Conservation (phyloP, 371 early-diverging fungal genomes). For the Mortierella sp. region DNA sequence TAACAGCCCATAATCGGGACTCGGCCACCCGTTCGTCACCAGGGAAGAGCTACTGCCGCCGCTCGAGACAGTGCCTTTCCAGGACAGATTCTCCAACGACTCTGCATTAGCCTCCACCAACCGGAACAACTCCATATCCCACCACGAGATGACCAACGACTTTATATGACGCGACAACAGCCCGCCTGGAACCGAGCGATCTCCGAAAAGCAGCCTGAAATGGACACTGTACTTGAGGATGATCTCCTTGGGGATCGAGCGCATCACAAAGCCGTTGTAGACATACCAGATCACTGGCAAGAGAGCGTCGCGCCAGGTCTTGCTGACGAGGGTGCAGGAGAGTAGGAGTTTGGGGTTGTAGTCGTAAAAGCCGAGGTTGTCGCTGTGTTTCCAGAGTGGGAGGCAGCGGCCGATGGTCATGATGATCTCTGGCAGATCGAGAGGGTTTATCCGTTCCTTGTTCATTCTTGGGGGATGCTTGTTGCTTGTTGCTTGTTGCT, state of each 20-base stretch:
- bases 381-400: slow-evolving; percentile 50
- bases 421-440: slow-evolving; percentile 51
- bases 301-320: slow-evolving; percentile 41
- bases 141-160: slow-evolving; percentile 38
- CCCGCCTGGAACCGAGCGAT: slow-evolving; percentile 31
- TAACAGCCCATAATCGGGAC: slow-evolving; percentile 30
- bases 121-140: slow-evolving; percentile 25
- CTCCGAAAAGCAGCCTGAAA: slow-evolving; percentile 40
- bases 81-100: slow-evolving; percentile 27
- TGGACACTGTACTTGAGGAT: slow-evolving; percentile 34
- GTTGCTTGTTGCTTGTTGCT: not conserved
- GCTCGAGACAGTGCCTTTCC: slow-evolving; percentile 29
- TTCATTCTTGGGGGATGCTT: not conserved
- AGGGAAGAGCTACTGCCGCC: not conserved
- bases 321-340: slow-evolving; percentile 35
- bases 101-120: slow-evolving; percentile 35
- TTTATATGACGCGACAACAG: slow-evolving; percentile 30
- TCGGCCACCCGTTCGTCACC: slow-evolving; percentile 5
- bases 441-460: slow-evolving; percentile 25
- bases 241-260: slow-evolving; percentile 32
- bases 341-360: slow-evolving; percentile 35
- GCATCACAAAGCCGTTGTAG: slow-evolving; percentile 45
- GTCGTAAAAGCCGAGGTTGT: slow-evolving; percentile 47
- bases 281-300: slow-evolving; percentile 46
- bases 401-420: slow-evolving; percentile 36